These are phyloP conservation scores for Tetratostichococcus sp. DNA, from an alignment of 139 green algal species.

Conservation along the genomic window DNA sequence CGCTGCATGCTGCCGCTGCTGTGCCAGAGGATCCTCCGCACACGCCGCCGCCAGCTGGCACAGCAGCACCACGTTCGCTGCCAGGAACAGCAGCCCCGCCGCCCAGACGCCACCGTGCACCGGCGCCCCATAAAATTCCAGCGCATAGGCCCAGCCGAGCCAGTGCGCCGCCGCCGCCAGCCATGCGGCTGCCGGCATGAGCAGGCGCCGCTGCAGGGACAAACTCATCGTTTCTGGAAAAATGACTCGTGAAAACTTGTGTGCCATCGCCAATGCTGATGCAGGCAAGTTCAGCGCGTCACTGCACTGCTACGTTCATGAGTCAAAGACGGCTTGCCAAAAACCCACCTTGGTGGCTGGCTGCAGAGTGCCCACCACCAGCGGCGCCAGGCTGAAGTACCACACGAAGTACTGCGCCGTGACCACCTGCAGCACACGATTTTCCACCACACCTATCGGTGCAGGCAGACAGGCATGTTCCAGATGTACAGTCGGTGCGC, in stretches of 20 bases:
- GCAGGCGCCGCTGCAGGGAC: conserved; percentile 11
- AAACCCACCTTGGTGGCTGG: background rate
- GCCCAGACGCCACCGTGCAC: conserved; percentile 60
- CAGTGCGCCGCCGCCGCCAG: conserved; percentile 61
- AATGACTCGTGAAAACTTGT: too few species aligned
- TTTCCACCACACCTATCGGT: too few species aligned
- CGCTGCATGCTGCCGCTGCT: too few species aligned
- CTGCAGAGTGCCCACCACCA: conserved; percentile 53
- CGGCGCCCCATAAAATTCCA: conserved; percentile 49
- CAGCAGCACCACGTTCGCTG: conserved; percentile 45
- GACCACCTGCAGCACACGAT: conserved; percentile 29
- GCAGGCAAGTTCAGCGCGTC: too few species aligned
- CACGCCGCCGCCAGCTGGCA: conserved; percentile 16
- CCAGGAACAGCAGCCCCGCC: conserved; percentile 52
- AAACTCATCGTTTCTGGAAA: background rate
- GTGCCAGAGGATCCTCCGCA: too few species aligned
- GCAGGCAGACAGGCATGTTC: too few species aligned
- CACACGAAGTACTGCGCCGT: conserved; percentile 98
- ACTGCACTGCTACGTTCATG: too few species aligned
- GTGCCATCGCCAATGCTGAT: too few species aligned
- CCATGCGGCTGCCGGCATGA: conserved; percentile 31
- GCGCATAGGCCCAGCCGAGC: conserved; percentile 71
- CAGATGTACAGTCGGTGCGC: too few species aligned
- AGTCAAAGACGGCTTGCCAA: too few species aligned
- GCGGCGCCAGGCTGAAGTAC: conserved; percentile 81